phyloP scores from a whole-genome alignment of 1,284 basidiomycete species.

The Caloboletus firmus region DNA sequence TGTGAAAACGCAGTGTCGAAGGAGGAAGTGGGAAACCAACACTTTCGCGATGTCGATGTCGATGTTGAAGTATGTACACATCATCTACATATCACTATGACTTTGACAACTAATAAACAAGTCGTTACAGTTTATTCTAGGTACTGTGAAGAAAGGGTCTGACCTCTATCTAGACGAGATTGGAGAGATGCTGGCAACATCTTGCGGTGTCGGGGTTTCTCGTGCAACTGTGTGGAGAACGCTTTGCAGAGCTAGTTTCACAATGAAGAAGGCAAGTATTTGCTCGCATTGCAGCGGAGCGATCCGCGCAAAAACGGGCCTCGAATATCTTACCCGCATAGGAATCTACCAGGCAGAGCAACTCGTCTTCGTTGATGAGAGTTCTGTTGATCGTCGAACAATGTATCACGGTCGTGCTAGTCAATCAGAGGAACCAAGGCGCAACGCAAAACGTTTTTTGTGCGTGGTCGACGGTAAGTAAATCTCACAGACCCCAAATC shows the following conservation, averaged over 20 bases:
- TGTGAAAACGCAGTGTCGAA: background rate
- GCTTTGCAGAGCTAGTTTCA: constrained; percentile 17
- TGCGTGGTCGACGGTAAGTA: background rate
- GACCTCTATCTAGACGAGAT: background rate
- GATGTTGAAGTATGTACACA: background rate
- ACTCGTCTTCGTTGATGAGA: background rate
- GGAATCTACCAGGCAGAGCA: background rate
- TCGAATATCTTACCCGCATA: background rate
- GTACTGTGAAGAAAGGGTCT: background rate
- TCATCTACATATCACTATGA: background rate
- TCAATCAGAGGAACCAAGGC: background rate
- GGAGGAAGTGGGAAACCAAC: background rate
- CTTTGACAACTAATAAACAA: too few species aligned
- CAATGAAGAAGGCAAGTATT: constrained; percentile 27
- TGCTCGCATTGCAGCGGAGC: background rate
- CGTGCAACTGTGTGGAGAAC: constrained; percentile 21
- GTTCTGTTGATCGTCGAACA: background rate
- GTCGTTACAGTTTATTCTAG: background rate
- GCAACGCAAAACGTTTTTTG: background rate
- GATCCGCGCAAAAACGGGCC: background rate
- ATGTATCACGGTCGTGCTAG: background rate
- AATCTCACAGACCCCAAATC: too few species aligned
- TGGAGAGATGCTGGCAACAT: background rate
- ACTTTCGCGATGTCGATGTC: background rate
- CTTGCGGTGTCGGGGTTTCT: constrained; percentile 3